Percentiles rank a stretch among this genome's conserved stretches.
phyloP scores from a whole-genome alignment of 2,329 filamentous ascomycete genomes.

The Colletotrichum paranaense region DNA sequence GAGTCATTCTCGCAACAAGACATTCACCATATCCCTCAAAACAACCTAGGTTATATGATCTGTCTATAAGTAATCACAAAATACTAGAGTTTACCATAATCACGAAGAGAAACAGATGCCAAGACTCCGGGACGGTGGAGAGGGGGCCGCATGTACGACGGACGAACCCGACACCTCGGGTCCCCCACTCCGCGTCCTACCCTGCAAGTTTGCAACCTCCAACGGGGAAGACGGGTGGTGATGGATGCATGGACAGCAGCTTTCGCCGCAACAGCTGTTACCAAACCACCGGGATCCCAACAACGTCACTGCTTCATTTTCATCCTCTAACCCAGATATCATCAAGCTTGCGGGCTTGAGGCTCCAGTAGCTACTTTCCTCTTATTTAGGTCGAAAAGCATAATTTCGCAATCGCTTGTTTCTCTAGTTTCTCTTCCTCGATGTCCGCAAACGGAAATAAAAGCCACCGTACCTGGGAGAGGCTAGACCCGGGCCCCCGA shows the following conservation, averaged over 20 bases:
- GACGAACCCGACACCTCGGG: neutral
- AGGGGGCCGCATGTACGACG: neutral
- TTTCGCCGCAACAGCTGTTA: neutral
- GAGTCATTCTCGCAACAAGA: neutral
- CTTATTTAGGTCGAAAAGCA: neutral
- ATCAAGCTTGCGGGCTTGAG: neutral
- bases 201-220: neutral
- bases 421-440: neutral
- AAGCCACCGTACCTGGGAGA: neutral
- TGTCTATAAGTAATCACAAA: neutral
- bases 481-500: neutral
- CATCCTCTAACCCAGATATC: neutral
- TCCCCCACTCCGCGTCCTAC: neutral
- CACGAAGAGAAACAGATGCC: neutral
- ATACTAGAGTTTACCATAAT: neutral
- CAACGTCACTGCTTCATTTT: neutral
- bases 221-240: neutral
- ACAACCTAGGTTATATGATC: no score
- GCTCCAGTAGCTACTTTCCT: neutral
- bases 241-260: neutral
- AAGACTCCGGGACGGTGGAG: neutral
- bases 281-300: no score
- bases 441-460: neutral
- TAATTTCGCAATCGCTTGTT: neutral
- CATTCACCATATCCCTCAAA: no score